Base-by-base conservation (phyloP, 2,329 filamentous ascomycete species). In the Raffaelea albimanens region DNA sequence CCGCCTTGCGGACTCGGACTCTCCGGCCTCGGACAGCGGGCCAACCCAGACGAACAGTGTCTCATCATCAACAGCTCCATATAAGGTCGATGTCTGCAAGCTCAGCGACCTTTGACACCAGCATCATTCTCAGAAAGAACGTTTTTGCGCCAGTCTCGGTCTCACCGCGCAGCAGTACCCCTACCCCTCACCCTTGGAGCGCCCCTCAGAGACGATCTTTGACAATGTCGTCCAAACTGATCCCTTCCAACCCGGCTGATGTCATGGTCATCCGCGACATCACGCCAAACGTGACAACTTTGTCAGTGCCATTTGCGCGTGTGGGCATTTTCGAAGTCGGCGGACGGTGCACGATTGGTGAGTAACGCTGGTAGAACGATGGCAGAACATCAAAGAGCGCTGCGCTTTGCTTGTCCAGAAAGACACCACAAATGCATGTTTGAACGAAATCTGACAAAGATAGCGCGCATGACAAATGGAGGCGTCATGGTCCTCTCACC, bases 211-310 rank as follows among this genome's bases (percentile, higher is more conserved):
- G 23, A 39, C n/a, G 34, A 20, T 19, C 29, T 16, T 18, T 23
- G 44, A 29, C 45, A 55, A 83, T 83, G 78, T 77, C 78, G 47
- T 69, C 72, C 8, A 76, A 80, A 58, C 75, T 87, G 47, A 75
- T 86, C 48, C 83, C 84, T 4, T 58, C 68, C 16, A 82, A 91
- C 57, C 89, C 90, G 13, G 76, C 81, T 18, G 80, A 87, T 59
- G 82, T 93, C 53, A 94, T 95, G 84, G 87, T 95, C 52, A 91
- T 95, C 59, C 86, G 91, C 53, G 77, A 89, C 57, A 68, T 97
- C 57, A 87, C 85, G 2, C 85, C 87, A 14, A 82, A 84, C 55
- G 76, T 95, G 53, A 80, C 79, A 39, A 94, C 85, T 13, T 75
- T 89, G 57, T 90, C 85, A 10, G 76, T 89, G 2, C 93, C 93